Conservation (phyloP, 305 asterid genomes). For the Solanum hybrid region DNA sequence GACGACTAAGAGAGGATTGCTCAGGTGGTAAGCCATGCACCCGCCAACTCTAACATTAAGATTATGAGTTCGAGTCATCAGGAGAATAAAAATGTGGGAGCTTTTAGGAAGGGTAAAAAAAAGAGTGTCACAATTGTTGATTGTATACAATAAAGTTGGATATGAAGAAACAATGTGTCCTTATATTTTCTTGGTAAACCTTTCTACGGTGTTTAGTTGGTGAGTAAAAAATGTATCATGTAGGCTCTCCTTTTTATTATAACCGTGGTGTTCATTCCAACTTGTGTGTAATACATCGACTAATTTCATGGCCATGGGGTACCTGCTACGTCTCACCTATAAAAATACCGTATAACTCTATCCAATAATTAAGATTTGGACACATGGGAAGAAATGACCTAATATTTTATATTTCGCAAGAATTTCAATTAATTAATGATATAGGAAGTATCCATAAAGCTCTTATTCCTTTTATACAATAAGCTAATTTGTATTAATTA, state of each 20-base stretch:
- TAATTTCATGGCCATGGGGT: neutral
- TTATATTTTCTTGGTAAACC: neutral
- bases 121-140: neutral
- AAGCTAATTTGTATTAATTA: neutral
- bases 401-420: neutral
- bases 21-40: neutral
- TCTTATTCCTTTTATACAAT: neutral
- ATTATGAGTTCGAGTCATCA: neutral
- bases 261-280: neutral
- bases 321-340: neutral
- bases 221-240: neutral
- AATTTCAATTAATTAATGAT: neutral
- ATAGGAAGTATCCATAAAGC: neutral
- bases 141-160: neutral
- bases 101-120: neutral
- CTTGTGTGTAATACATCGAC: neutral
- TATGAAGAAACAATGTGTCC: neutral
- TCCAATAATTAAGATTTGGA: neutral
- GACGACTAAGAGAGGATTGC: neutral
- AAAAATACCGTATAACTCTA: neutral
- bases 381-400: neutral
- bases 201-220: neutral
- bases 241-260: neutral
- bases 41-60: neutral
- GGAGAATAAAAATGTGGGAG: neutral